These are phyloP conservation scores for Taiozyma sp. DNA, from an alignment of 1,139 yeast genomes.

Conservation along the genomic window DNA sequence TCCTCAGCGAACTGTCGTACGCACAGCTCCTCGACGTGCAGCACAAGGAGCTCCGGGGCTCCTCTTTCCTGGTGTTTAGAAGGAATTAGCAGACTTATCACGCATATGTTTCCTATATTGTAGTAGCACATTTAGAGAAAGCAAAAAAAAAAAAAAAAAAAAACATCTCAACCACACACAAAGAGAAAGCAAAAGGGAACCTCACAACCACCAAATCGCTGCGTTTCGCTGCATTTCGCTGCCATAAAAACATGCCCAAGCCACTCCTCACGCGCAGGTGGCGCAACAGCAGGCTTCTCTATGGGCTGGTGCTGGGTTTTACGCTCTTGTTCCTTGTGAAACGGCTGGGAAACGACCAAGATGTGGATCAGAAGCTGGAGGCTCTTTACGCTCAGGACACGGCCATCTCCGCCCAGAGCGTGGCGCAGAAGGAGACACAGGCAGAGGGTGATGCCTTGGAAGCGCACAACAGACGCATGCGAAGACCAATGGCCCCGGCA, in stretches of 20 bases:
- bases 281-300: background rate
- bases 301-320: background rate
- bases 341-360: background rate
- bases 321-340: background rate
- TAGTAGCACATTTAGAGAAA: too few relatives aligned
- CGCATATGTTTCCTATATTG: too few relatives aligned
- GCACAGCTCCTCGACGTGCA: background rate
- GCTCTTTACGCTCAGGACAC: background rate
- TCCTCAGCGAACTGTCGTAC: slow-evolving; percentile 2
- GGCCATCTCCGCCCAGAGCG: too few relatives aligned
- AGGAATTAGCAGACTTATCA: background rate
- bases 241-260: background rate
- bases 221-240: too few relatives aligned
- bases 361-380: background rate
- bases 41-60: background rate
- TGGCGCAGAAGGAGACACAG: too few relatives aligned
- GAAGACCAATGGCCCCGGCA: background rate
- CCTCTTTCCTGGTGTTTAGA: background rate
- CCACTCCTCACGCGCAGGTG: background rate
- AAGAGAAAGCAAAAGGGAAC: too few relatives aligned
- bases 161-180: too few relatives aligned
- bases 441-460: background rate
- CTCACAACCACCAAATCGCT: too few relatives aligned
- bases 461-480: background rate
- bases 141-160: too few relatives aligned